A percentile compares a stretch with the other conserved stretches of the same genome.
These are phyloP conservation scores for Botrytis medusae DNA, from an alignment of 2,329 filamentous ascomycete genomes.

Conservation along the genomic window DNA sequence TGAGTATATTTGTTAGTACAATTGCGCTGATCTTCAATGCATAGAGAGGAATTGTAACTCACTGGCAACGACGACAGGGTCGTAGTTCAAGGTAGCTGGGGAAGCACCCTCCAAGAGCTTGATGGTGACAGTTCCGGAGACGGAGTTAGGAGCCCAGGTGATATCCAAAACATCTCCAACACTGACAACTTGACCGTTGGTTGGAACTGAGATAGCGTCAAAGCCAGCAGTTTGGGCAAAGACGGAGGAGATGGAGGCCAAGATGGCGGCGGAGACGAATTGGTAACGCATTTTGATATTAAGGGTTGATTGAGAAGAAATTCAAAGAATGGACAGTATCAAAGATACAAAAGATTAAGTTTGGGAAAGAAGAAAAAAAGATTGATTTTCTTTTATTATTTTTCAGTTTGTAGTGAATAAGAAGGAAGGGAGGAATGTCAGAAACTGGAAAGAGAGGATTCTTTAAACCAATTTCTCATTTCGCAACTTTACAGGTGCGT, in stretches of 20 bases:
- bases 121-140: constrained; percentile 51
- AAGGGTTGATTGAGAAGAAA: constrained; percentile 14
- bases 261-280: constrained; percentile 33
- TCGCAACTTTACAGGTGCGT: not conserved
- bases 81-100: constrained; percentile 46
- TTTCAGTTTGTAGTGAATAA: not conserved
- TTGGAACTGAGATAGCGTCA: constrained; percentile 53
- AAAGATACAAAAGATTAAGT: constrained; percentile 30
- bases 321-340: constrained; percentile 38
- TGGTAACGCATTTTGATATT: constrained; percentile 36
- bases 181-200: constrained; percentile 45
- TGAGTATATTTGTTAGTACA: constrained; percentile 37
- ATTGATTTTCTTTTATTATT: constrained; percentile 8
- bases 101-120: constrained; percentile 54
- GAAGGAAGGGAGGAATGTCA: not conserved
- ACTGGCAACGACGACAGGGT: constrained; percentile 50
- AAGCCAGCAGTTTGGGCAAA: constrained; percentile 58
- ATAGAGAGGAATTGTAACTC: constrained; percentile 40
- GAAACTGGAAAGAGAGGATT: not conserved
- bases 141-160: constrained; percentile 48
- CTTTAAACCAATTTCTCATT: constrained; percentile 11
- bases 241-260: constrained; percentile 34
- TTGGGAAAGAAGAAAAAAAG: not conserved
- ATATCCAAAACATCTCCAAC: constrained; percentile 53
- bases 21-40: not conserved